These are phyloP conservation scores for Saturnispora gosingensis DNA, from an alignment of 805 yeast genomes.

Conservation along the genomic window DNA sequence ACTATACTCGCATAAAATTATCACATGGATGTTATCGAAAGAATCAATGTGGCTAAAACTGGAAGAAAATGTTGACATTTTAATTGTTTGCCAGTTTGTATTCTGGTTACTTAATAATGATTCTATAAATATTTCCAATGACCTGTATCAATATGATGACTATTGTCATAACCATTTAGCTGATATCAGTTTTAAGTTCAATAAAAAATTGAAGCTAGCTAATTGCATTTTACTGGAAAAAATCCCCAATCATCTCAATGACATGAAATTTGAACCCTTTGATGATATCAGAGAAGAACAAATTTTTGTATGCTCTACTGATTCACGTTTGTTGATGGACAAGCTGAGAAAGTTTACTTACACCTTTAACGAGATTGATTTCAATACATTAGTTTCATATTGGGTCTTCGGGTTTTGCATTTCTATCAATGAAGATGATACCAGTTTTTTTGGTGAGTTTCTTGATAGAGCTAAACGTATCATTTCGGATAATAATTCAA, in stretches of 20 bases:
- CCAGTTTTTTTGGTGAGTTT: background rate
- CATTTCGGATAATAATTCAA: background rate
- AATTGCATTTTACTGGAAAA: background rate
- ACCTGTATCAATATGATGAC: background rate
- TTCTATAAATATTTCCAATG: constrained; percentile 1
- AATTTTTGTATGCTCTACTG: background rate
- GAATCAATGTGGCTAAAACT: background rate
- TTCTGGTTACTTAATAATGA: constrained; percentile 10
- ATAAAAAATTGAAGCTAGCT: background rate
- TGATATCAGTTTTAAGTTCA: background rate
- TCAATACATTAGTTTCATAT: background rate
- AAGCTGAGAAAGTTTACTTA: constrained; percentile 1
- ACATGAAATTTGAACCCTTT: background rate
- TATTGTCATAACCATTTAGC: background rate
- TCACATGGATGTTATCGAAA: constrained; percentile 36
- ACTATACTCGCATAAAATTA: constrained; percentile 24
- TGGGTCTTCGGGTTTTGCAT: constrained; percentile 4
- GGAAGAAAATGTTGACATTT: background rate
- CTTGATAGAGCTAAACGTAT: constrained; percentile 4
- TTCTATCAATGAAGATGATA: background rate
- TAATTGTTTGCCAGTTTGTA: constrained; percentile 4
- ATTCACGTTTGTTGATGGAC: background rate
- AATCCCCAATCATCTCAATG: background rate
- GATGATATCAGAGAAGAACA: background rate
- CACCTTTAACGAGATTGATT: background rate